Conservation (phyloP, 768 basidiomycete genomes). For the Pleurotus eryngii region DNA sequence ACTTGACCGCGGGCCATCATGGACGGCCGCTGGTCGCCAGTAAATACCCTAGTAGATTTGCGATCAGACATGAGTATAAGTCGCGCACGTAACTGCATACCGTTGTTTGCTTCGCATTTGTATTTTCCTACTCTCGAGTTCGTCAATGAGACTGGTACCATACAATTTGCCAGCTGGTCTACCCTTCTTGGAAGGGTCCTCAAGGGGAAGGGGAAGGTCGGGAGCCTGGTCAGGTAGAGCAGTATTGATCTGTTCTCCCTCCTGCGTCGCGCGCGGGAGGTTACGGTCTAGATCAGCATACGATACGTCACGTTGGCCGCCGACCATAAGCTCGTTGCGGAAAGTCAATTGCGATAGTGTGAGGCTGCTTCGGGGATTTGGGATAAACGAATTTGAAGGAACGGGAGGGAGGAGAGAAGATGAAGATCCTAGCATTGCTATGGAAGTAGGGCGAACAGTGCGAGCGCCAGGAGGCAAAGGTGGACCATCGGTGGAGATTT, state of each 20-base stretch:
- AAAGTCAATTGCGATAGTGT: slow-evolving; percentile 83
- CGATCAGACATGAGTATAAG: background rate
- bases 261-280: slow-evolving; percentile 70
- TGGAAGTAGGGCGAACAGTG: slow-evolving; percentile 47
- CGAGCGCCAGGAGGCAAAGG: slow-evolving; percentile 77
- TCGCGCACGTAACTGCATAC: slow-evolving; percentile 36
- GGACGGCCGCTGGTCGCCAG: slow-evolving; percentile 82
- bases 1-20: slow-evolving; percentile 79
- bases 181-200: slow-evolving; percentile 31
- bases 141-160: slow-evolving; percentile 88
- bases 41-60: slow-evolving; percentile 62
- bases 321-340: slow-evolving; percentile 73
- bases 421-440: slow-evolving; percentile 27
- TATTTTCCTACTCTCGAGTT: slow-evolving; percentile 79
- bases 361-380: slow-evolving; percentile 72
- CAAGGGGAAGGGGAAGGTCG: slow-evolving; percentile 26
- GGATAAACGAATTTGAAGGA: slow-evolving; percentile 69
- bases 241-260: slow-evolving; percentile 73
- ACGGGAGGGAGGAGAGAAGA: slow-evolving; percentile 24
- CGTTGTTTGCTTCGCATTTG: slow-evolving; percentile 81
- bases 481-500: slow-evolving; percentile 63
- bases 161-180: slow-evolving; percentile 81
- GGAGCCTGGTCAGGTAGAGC: slow-evolving; percentile 37
- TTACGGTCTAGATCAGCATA: slow-evolving; percentile 56
- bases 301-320: slow-evolving; percentile 59